Conservation (phyloP, 331 rosid species). For the Quercus phellos region DNA sequence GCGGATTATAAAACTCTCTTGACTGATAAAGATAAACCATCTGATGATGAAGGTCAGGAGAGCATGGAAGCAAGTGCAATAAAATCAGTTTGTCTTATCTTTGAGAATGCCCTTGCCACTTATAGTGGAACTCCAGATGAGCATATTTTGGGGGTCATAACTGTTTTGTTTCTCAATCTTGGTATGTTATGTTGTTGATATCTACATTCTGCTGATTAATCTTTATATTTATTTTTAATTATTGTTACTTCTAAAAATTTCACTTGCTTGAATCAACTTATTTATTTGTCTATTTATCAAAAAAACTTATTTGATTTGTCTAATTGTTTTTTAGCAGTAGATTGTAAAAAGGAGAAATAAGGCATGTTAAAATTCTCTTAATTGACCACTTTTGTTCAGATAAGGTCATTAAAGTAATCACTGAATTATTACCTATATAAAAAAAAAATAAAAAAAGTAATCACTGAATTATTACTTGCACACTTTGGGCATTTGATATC, state of each 20-base stretch:
- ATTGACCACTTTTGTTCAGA: neutral
- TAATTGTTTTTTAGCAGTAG: neutral
- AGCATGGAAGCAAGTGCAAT: slow-evolving; percentile 41
- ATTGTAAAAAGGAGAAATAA: neutral
- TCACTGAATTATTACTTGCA: neutral
- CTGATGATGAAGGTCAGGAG: slow-evolving; percentile 30
- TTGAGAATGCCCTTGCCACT: slow-evolving; percentile 51
- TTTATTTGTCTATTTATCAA: neutral
- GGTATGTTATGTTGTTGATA: slow-evolving; percentile 40
- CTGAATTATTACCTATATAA: neutral
- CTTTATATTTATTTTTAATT: neutral
- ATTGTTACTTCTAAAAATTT: neutral
- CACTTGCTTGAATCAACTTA: neutral
- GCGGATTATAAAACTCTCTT: slow-evolving; percentile 30
- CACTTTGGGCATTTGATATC: neutral
- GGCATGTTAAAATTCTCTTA: neutral
- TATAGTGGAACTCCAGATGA: slow-evolving; percentile 58
- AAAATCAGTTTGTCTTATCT: slow-evolving; percentile 50
- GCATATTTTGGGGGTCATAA: slow-evolving; percentile 57
- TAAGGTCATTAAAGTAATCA: neutral
- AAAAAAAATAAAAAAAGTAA: neutral
- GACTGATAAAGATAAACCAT: slow-evolving; percentile 28
- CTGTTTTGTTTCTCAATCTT: slow-evolving; percentile 68
- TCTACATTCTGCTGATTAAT: neutral
- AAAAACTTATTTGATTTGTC: too few relatives aligned